phyloP scores from a whole-genome alignment of 2,329 filamentous ascomycete genomes.

The Colletotrichum brevisporum region DNA sequence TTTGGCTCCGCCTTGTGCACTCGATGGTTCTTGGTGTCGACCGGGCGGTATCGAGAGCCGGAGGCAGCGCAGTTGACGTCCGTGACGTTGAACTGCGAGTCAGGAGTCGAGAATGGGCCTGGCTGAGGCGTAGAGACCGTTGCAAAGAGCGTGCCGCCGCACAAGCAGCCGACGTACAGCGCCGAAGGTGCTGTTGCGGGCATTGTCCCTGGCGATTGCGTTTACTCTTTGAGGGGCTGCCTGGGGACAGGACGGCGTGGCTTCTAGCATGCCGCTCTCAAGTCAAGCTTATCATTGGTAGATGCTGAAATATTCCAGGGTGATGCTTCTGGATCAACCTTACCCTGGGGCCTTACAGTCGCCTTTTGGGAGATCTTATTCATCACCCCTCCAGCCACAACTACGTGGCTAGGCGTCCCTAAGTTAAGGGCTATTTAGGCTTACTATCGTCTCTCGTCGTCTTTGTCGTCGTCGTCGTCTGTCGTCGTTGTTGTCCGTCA shows the following conservation, averaged over 20 bases:
- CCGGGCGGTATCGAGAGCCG: conserved; percentile 54
- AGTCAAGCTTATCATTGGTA: conserved; percentile 42
- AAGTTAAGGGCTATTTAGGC: too few species aligned
- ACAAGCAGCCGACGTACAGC: conserved; percentile 67
- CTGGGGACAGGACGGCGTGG: conserved; percentile 64
- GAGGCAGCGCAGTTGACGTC: conserved; percentile 46
- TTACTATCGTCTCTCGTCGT: too few species aligned
- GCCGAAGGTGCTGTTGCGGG: conserved; percentile 69
- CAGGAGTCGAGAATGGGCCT: neutral
- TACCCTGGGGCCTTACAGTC: too few species aligned
- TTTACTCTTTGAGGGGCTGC: conserved; percentile 63
- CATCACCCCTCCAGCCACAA: too few species aligned
- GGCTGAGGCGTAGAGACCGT: conserved; percentile 53
- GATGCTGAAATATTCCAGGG: neutral
- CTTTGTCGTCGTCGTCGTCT: too few species aligned
- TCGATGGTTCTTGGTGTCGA: conserved; percentile 57
- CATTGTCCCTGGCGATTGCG: conserved; percentile 62
- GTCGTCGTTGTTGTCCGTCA: too few species aligned
- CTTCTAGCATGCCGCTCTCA: too few species aligned
- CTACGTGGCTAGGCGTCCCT: too few species aligned
- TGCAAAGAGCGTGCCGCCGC: conserved; percentile 62
- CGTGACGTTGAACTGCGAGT: conserved; percentile 42
- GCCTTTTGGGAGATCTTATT: too few species aligned
- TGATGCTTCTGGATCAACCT: conserved; percentile 63
- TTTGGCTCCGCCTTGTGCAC: conserved; percentile 59